Conservation (phyloP, 306 rosid genomes). For the Lathyrus aphaca region DNA sequence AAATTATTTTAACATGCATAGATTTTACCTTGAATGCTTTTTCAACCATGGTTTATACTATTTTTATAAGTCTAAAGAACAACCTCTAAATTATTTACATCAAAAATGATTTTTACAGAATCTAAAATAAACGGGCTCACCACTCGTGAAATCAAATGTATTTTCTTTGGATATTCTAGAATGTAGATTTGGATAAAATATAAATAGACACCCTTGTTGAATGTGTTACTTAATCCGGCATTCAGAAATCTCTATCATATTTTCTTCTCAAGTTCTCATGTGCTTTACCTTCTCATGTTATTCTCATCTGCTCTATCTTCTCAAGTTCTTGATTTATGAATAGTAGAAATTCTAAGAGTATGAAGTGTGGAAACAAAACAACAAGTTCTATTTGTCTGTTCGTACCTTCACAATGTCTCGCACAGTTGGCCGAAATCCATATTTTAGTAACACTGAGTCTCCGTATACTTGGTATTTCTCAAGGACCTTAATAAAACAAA, state of each 20-base stretch:
- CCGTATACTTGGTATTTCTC: conserved; percentile 86
- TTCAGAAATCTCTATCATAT: background rate
- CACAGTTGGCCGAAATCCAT: conserved; percentile 73
- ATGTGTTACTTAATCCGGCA: background rate
- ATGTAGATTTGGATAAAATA: background rate
- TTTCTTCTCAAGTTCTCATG: background rate
- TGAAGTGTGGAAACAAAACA: conserved; percentile 22
- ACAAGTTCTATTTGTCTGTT: conserved; percentile 12
- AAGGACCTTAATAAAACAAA: conserved; percentile 56
- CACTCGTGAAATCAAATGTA: background rate
- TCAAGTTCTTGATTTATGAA: background rate
- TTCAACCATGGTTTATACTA: too few relatives aligned
- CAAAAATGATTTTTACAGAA: too few relatives aligned
- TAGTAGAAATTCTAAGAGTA: conserved; percentile 4
- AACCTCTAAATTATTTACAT: too few relatives aligned
- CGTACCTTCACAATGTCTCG: conserved; percentile 87
- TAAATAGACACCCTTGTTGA: background rate
- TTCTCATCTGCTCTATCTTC: too few relatives aligned
- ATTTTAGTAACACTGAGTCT: conserved; percentile 70
- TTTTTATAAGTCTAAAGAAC: too few relatives aligned
- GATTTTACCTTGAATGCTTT: too few relatives aligned
- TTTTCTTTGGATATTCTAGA: background rate
- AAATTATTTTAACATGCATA: too few relatives aligned
- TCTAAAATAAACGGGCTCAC: background rate
- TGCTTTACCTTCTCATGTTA: too few relatives aligned